Evolutionary conservation across 2,329 filamentous ascomycete genomes (phyloP).

Genomic region (Chaetomium olivaceum): DNA sequence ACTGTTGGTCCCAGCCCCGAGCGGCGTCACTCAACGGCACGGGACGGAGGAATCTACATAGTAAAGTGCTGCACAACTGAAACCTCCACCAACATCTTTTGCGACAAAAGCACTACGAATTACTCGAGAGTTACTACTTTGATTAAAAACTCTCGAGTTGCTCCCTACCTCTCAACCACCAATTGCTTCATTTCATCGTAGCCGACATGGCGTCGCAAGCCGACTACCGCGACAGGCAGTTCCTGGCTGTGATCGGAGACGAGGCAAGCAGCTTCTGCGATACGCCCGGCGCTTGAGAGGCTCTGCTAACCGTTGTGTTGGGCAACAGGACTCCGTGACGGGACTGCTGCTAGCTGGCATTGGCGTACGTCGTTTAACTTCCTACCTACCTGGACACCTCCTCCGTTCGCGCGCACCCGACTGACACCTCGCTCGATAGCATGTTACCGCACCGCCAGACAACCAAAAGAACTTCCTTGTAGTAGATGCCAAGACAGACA

Average conservation of each 20-base stretch:
- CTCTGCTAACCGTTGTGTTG: constrained; percentile 25
- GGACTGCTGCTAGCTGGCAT: constrained; percentile 93
- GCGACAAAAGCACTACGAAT: not conserved
- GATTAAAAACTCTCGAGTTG: too few species aligned
- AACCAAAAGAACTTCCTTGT: constrained; percentile 97
- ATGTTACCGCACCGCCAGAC: constrained; percentile 85
- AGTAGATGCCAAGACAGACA: constrained; percentile 92
- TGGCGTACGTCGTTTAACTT: constrained; percentile 62
- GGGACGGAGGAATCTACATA: not conserved
- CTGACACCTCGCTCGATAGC: constrained; percentile 53
- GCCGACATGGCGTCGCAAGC: constrained; percentile 52
- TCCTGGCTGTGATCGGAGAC: constrained; percentile 96
- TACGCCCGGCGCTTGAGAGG: not conserved
- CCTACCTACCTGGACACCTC: not conserved
- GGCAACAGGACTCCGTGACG: constrained; percentile 85
- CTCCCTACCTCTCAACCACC: not conserved
- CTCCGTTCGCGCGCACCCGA: not conserved
- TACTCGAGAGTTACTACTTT: not conserved
- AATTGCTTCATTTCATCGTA: not conserved
- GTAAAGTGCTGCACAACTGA: not conserved
- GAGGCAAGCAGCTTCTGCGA: constrained; percentile 62
- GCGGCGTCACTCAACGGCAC: constrained; percentile 15
- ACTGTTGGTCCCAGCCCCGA: constrained; percentile 19
- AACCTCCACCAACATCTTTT: not conserved
- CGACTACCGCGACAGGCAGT: constrained; percentile 82